Conservation (phyloP, 1,284 basidiomycete genomes). For the Athelia psychrophila region DNA sequence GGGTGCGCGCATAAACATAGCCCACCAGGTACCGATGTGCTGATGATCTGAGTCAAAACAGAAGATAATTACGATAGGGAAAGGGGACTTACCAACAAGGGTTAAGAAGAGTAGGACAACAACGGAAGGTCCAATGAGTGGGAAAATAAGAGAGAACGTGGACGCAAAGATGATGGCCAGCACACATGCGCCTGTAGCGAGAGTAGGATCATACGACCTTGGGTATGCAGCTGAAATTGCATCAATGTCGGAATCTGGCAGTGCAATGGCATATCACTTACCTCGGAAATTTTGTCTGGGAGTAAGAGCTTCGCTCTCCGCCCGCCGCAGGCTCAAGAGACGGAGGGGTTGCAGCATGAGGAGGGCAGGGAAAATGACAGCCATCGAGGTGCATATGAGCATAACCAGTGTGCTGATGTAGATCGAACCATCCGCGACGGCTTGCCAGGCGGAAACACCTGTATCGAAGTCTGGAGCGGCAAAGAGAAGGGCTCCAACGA, state of each 20-base stretch:
- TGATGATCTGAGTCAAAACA: constrained; percentile 21
- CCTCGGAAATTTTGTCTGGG: constrained; percentile 79
- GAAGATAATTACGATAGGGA: background rate
- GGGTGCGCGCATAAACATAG: constrained; percentile 69
- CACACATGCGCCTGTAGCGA: constrained; percentile 62
- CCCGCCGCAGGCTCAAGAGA: constrained; percentile 51
- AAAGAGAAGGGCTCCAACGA: constrained; percentile 66
- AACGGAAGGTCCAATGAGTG: constrained; percentile 71
- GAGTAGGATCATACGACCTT: constrained; percentile 65
- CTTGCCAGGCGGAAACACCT: constrained; percentile 35
- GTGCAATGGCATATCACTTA: constrained; percentile 28
- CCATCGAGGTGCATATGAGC: constrained; percentile 62
- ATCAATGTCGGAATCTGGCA: constrained; percentile 4
- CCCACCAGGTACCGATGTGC: constrained; percentile 74
- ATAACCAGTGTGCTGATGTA: constrained; percentile 67
- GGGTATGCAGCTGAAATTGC: constrained; percentile 63
- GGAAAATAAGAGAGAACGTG: constrained; percentile 71
- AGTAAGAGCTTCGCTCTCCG: constrained; percentile 59
- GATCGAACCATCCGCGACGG: constrained; percentile 67
- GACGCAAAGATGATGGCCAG: constrained; percentile 71
- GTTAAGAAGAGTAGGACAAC: constrained; percentile 64
- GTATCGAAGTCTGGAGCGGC: constrained; percentile 55
- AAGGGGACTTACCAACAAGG: constrained; percentile 52
- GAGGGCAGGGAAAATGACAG: constrained; percentile 67
- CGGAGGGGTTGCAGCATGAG: constrained; percentile 67